A percentile compares a stretch with the other conserved stretches of the same genome.
Evolutionary conservation across 345 rosid genomes (phyloP).

Genomic region (Melaleuca alternifolia): DNA sequence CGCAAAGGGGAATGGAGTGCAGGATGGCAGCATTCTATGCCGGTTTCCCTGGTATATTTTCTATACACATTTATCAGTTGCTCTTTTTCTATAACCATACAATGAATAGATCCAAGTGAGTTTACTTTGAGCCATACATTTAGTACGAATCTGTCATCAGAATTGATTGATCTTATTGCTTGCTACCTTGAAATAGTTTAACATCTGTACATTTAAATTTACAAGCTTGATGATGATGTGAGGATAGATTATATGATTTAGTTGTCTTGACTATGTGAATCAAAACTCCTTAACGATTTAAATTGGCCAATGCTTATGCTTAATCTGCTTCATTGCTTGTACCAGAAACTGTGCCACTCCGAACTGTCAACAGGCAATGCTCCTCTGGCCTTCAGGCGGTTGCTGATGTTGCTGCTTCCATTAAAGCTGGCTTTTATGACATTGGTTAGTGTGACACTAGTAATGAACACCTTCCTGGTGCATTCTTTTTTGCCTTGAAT

Average conservation of each 20-base stretch:
- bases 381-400: slow-evolving; percentile 93
- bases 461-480: background rate
- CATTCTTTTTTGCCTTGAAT: background rate
- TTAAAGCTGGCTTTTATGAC: slow-evolving; percentile 83
- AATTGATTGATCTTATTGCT: background rate
- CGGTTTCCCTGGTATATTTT: slow-evolving; percentile 68
- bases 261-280: background rate
- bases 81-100: background rate
- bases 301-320: background rate
- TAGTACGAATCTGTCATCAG: background rate
- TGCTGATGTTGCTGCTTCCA: slow-evolving; percentile 84
- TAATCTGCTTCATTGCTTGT: background rate
- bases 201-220: background rate
- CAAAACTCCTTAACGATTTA: background rate
- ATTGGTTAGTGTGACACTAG: slow-evolving; percentile 33
- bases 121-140: background rate
- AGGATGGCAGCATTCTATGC: slow-evolving; percentile 92
- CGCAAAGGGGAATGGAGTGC: slow-evolving; percentile 74
- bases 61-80: background rate
- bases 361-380: slow-evolving; percentile 93
- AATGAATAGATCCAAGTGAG: background rate
- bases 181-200: background rate
- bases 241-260: background rate
- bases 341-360: slow-evolving; percentile 69
- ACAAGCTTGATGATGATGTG: background rate